Conservation (phyloP, 2,329 filamentous ascomycete genomes). For the Periglandula ipomoeae region DNA sequence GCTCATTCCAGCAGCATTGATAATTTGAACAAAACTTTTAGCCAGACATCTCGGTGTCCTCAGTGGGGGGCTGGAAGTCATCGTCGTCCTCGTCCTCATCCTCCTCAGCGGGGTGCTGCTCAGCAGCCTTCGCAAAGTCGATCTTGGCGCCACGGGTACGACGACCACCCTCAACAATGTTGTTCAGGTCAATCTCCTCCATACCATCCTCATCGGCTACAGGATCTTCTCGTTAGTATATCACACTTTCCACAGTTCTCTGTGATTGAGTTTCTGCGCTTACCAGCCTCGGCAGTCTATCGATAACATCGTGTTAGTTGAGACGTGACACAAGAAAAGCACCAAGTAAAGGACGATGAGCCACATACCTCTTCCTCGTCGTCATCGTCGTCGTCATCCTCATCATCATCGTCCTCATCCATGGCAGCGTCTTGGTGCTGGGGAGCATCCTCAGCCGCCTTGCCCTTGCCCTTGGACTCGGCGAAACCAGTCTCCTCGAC, state of each 20-base stretch:
- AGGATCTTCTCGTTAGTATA: background rate
- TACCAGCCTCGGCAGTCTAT: conserved; percentile 22
- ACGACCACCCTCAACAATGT: conserved; percentile 70
- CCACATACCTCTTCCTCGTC: conserved; percentile 21
- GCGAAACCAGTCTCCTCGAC: conserved; percentile 27
- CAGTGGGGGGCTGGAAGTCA: conserved; percentile 53
- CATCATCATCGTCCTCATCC: conserved; percentile 55
- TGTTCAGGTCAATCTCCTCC: conserved; percentile 82
- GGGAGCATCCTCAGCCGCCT: conserved; percentile 45
- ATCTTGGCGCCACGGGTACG: conserved; percentile 90
- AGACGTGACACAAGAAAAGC: background rate
- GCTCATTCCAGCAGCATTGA: background rate
- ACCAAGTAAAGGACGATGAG: background rate
- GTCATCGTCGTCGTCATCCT: conserved; percentile 37
- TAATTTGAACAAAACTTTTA: conserved; percentile 16
- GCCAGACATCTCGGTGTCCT: conserved; percentile 59
- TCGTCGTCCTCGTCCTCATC: conserved; percentile 76
- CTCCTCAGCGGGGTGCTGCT: conserved; percentile 64
- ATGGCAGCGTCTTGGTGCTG: conserved; percentile 50
- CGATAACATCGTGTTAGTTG: conserved; percentile 15
- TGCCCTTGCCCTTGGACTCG: conserved; percentile 80
- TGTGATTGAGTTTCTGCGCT: conserved; percentile 6
- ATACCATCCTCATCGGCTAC: conserved; percentile 62
- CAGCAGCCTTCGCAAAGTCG: conserved; percentile 84
- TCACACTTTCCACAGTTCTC: background rate